Conservation (phyloP, 202 grass and related monocot genomes). For the Saccharum hybrid region DNA sequence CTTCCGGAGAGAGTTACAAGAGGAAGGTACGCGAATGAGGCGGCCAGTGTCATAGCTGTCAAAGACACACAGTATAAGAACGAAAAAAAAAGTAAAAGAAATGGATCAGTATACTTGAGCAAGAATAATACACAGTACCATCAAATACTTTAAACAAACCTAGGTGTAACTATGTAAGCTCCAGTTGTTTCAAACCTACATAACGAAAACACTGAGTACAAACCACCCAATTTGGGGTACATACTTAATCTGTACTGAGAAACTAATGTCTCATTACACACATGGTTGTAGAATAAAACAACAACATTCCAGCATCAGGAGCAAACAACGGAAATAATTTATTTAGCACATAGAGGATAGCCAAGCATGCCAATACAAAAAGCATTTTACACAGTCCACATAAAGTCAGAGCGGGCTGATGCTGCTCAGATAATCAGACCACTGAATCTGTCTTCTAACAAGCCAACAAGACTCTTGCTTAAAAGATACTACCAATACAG, state of each 20-base stretch:
- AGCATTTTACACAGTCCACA: too few relatives aligned
- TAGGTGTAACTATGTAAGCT: neutral
- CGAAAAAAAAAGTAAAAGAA: neutral
- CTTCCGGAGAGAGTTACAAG: constrained; percentile 57
- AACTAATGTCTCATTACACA: too few relatives aligned
- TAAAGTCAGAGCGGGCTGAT: too few relatives aligned
- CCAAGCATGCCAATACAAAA: too few relatives aligned
- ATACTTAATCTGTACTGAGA: too few relatives aligned
- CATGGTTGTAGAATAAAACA: too few relatives aligned
- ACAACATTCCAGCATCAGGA: too few relatives aligned
- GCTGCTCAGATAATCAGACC: too few relatives aligned
- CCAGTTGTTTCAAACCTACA: neutral
- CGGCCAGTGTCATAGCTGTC: constrained; percentile 53
- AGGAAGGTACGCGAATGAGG: constrained; percentile 54
- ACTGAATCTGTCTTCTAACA: too few relatives aligned
- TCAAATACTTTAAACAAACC: neutral
- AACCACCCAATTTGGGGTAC: neutral
- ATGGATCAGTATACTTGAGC: neutral
- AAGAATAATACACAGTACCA: neutral
- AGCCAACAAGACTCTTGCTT: too few relatives aligned
- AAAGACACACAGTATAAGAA: neutral
- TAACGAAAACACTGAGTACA: neutral
- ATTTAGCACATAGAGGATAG: neutral
- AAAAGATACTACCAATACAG: too few relatives aligned
- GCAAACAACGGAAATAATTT: neutral